Evolutionary conservation across 1,284 basidiomycete genomes (phyloP), one percentile per base, ranked within the genome.

Genomic region (Prillingera fragicola): DNA sequence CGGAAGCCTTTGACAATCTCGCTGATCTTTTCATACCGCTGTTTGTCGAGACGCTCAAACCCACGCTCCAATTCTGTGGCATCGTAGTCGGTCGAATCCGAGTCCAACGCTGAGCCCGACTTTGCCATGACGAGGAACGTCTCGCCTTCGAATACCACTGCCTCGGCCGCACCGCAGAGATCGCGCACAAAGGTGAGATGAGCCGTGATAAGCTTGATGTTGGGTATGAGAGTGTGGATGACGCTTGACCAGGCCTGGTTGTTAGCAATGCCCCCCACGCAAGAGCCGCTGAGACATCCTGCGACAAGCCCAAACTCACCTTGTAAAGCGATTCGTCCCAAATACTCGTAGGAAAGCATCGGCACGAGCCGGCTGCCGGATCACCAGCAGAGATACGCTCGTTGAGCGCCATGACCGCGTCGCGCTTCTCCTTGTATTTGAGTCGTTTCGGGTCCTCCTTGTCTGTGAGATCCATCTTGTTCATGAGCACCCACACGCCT

Each of bases 251-350:
- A 98, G 9, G 95, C 94, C 87, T 96, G 54, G 24, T 19, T 37
- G 10, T 21, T 4, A 40, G 13, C 13, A 18, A 5, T 25, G 21
- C n/a, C n/a, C n/a, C n/a, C n/a, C n/a, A n/a, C n/a, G n/a, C n/a
- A n/a, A n/a, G n/a, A 17, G 2, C 4, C 22, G 8, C 22, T 5
- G 15, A 21, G 12, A 35, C 8, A 14, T 31, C n/a, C 24, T 9
- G 18, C 31, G 24, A 8, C 3, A 4, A 18, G n/a, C 2, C 13
- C 3, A 14, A 12, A 62, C 78, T 54, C 63, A 85, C 92, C 77
- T 87, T 88, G 76, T 98, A 99, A 35, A 99, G 73, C 53, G 86
- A 91, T 71, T 98, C 94, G 68, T 99, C 92, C 74, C 92, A 96
- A 55, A 98, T 98, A 60, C 87, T 92, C 18, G 94, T 98, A n/a